A percentile compares a stretch with the other conserved stretches of the same genome.
Evolutionary conservation across 345 rosid species (phyloP).

Genomic region (Euphorbia lathyris): DNA sequence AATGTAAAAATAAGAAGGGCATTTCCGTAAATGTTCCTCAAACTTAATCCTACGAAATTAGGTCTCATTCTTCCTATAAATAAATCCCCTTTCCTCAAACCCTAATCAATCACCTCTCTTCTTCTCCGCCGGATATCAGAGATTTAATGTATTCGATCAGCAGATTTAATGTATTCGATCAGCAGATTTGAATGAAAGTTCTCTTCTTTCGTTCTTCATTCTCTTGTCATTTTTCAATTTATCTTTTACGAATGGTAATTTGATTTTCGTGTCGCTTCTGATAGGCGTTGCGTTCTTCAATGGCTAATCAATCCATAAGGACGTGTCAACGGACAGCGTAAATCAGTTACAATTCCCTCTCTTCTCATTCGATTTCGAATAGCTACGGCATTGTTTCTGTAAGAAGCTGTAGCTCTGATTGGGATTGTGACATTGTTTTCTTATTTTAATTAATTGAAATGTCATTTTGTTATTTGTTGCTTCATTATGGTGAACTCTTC

Average conservation of each 20-base stretch:
- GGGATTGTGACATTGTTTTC: constrained; percentile 25
- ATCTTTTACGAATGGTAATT: not conserved
- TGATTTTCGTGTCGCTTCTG: constrained; percentile 29
- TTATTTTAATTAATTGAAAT: not conserved
- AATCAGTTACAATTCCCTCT: constrained; percentile 15
- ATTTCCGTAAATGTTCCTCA: not conserved
- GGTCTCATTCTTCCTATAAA: not conserved
- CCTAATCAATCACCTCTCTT: not conserved
- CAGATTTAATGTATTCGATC: not conserved
- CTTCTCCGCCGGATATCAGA: not conserved
- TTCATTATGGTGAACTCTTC: constrained; percentile 45
- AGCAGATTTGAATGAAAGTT: not conserved
- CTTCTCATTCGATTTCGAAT: not conserved
- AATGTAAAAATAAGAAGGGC: not conserved
- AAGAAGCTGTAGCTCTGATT: constrained; percentile 8
- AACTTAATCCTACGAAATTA: not conserved
- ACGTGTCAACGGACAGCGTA: constrained; percentile 59
- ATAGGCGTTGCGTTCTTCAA: constrained; percentile 54
- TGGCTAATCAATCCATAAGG: constrained; percentile 23
- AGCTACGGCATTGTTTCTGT: not conserved
- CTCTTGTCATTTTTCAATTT: not conserved
- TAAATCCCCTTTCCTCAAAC: not conserved
- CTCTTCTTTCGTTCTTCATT: not conserved
- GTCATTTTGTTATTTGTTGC: constrained; percentile 15
- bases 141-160: not conserved